Evolutionary conservation across 2,329 filamentous ascomycete genomes (phyloP).

Genomic region (Dothistroma septosporum): DNA sequence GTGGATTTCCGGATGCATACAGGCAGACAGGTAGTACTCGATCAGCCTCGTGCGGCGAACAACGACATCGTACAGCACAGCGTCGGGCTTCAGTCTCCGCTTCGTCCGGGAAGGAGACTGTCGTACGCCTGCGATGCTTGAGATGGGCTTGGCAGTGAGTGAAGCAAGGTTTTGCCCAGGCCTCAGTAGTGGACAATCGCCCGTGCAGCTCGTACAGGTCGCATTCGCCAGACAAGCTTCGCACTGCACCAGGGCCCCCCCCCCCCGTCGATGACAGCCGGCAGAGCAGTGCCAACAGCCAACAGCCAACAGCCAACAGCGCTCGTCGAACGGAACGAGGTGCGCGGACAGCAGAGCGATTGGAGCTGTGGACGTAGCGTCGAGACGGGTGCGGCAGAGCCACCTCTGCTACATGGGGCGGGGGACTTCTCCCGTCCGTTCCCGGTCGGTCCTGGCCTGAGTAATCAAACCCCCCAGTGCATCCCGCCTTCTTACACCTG

Average conservation of each 20-base stretch:
- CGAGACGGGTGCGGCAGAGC: too few species aligned
- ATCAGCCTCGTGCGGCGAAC: too few species aligned
- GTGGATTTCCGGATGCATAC: not conserved
- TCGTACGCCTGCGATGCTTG: not conserved
- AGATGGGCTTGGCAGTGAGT: not conserved
- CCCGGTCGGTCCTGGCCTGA: not conserved
- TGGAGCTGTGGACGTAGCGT: not conserved
- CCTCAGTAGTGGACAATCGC: not conserved
- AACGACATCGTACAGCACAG: not conserved
- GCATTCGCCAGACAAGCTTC: not conserved
- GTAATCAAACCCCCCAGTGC: not conserved
- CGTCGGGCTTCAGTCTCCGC: not conserved
- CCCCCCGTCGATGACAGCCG: not conserved
- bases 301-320: too few species aligned
- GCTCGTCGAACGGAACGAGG: not conserved
- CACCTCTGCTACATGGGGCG: too few species aligned
- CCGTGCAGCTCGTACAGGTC: constrained; percentile 5
- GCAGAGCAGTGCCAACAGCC: too few species aligned
- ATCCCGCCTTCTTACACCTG: too few species aligned
- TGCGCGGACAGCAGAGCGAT: not conserved
- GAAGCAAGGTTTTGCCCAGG: constrained; percentile 2
- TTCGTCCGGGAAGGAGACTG: not conserved
- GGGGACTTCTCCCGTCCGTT: not conserved
- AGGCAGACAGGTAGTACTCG: not conserved
- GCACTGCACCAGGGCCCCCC: not conserved